phyloP scores from a whole-genome alignment of 306 rosid species.

The Trifolium repens region DNA sequence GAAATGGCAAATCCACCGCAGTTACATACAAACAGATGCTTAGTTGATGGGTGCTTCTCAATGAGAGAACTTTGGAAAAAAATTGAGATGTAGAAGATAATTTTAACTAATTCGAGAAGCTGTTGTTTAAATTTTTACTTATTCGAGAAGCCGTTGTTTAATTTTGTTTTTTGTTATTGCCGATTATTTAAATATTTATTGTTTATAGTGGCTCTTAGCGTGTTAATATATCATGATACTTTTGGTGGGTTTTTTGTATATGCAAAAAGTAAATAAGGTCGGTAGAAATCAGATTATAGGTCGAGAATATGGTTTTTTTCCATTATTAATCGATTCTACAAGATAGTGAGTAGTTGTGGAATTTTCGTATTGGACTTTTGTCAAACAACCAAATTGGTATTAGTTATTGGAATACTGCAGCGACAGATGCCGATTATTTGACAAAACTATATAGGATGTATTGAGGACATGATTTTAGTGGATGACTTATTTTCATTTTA shows the following conservation, averaged over 20 bases:
- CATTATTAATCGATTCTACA: not conserved
- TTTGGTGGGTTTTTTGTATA: not conserved
- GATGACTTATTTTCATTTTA: conserved; percentile 19
- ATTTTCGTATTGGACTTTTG: conserved; percentile 7
- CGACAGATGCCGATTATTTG: conserved; percentile 3
- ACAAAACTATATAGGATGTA: not conserved
- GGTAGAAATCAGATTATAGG: conserved; percentile 1
- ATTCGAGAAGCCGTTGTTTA: not conserved
- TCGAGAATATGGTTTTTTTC: conserved; percentile 14
- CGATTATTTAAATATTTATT: not conserved
- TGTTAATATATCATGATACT: not conserved
- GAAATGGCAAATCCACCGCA: not conserved
- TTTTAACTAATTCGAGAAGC: not conserved
- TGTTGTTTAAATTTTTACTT: not conserved
- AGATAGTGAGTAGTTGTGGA: not conserved
- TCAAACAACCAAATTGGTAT: conserved; percentile 12
- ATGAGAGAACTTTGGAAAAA: not conserved
- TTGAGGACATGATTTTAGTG: conserved; percentile 6
- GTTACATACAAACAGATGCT: not conserved
- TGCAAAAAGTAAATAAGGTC: not conserved
- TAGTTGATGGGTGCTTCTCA: not conserved
- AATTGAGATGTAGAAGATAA: not conserved
- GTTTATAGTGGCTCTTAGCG: not conserved
- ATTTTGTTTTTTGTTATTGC: not conserved
- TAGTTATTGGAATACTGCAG: conserved; percentile 18